Evolutionary conservation across 2,329 filamentous ascomycete species (phyloP).

Genomic region (Xylariaceae sp.): DNA sequence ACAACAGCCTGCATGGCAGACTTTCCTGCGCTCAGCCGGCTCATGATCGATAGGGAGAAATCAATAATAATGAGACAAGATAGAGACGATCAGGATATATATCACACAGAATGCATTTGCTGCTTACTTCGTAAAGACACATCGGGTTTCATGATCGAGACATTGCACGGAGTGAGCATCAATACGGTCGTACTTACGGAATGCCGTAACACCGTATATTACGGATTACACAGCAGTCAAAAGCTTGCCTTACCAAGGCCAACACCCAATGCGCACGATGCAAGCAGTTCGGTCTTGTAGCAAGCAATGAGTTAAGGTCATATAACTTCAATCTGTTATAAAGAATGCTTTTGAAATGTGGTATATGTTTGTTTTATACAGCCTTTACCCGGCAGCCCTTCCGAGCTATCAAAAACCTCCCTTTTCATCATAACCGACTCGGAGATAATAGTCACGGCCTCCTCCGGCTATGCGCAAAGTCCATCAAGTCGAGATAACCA

Average conservation of each 20-base stretch:
- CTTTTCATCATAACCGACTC: constrained; percentile 21
- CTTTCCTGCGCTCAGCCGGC: not conserved
- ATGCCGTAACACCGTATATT: no score
- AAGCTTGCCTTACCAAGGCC: not conserved
- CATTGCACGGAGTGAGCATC: not conserved
- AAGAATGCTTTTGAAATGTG: constrained; percentile 15
- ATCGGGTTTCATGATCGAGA: not conserved
- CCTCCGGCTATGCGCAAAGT: constrained; percentile 12
- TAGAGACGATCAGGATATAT: not conserved
- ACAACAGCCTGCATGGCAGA: not conserved
- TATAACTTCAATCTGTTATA: not conserved
- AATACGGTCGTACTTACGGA: no score
- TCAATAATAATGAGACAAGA: not conserved
- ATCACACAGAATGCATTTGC: no score
- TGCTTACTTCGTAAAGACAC: no score
- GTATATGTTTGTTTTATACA: constrained; percentile 25
- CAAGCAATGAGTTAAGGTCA: no score
- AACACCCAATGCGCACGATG: not conserved
- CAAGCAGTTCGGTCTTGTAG: not conserved
- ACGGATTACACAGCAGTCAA: no score
- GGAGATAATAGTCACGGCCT: constrained; percentile 1
- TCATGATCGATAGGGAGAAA: not conserved
- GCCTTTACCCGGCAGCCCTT: constrained; percentile 5
- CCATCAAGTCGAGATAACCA: constrained; percentile 9
- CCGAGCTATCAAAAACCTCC: constrained; percentile 2